Evolutionary conservation across 129 eudicot species (phyloP).

Genomic region (Gnaphalium uliginosum): DNA sequence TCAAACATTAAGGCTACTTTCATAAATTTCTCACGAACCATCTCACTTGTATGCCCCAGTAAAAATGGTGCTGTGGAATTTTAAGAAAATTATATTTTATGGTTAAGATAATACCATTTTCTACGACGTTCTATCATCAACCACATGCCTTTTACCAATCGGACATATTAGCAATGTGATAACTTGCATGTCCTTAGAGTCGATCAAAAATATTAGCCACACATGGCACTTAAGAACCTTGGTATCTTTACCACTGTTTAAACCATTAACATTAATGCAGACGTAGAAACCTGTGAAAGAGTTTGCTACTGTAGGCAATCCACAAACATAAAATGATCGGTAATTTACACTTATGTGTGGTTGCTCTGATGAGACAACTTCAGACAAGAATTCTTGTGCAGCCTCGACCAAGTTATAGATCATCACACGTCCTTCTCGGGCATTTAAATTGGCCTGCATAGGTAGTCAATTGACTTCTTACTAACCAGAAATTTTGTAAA

Average conservation of each 20-base stretch:
- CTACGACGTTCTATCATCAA: constrained; percentile 11
- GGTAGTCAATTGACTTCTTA: constrained; percentile 12
- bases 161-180: neutral
- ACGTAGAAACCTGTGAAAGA: constrained; percentile 7
- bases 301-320: constrained; percentile 16
- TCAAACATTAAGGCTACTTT: constrained; percentile 7
- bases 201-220: neutral
- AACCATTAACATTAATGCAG: neutral
- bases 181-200: neutral
- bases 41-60: constrained; percentile 9
- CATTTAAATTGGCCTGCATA: constrained; percentile 83
- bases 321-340: constrained; percentile 16
- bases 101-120: neutral
- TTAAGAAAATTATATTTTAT: neutral
- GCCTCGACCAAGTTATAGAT: constrained; percentile 94
- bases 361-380: constrained; percentile 59
- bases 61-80: constrained; percentile 5
- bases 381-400: constrained; percentile 98
- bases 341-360: constrained; percentile 41
- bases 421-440: constrained; percentile 99
- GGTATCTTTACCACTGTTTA: constrained; percentile 1
- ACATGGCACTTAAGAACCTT: constrained; percentile 1
- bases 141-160: constrained; percentile 11
- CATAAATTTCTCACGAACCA: neutral
- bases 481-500: constrained; percentile 11